Evolutionary conservation across 345 rosid species (phyloP), one percentile per base, ranked within the genome.

Genomic region (Physaria fendleri): DNA sequence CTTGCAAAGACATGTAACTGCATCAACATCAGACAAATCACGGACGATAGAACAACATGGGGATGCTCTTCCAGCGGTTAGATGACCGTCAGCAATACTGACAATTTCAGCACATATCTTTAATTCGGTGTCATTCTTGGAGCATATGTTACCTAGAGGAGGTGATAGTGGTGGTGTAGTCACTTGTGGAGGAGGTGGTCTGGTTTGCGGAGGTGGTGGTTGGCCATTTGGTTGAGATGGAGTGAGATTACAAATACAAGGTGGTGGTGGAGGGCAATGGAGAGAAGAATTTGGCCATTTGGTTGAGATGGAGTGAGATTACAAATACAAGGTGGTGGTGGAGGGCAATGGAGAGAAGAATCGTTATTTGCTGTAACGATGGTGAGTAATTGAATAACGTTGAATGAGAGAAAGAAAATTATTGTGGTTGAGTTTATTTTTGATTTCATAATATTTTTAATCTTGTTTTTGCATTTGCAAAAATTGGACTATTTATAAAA

Each of bases 321-420:
- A 51, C 57, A 51, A 51, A 51, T 51, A 51, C 57, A 51, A 32
- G 57, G 42, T 33, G 57, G 57, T 18, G 57, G 57, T 20, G 57
- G 57, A 33, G 57, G 57, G 16, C 57, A 52, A n/a, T 52, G 28
- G 18, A 52, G 1, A 3, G 11, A 29, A 49, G 40, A 20, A 22
- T 23, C n/a, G 18, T 52, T 20, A 6, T n/a, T n/a, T n/a, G 57
- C 57, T 52, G 17, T 13, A 33, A 20, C 42, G 28, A 52, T 12
- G 18, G 15, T 33, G 27, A 52, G 57, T n/a, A 52, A 20, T 33
- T 12, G 10, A 52, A 52, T 5, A 25, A 52, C 20, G 25, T 7
- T 33, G 12, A 52, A 20, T 33, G 23, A 33, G 57, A 32, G 42
- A 5, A 52, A 33, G 20, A 52, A 0, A 3, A 5, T 20, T 32